phyloP scores from a whole-genome alignment of 164 flowering plant species.

The Warburgia ugandensis region DNA sequence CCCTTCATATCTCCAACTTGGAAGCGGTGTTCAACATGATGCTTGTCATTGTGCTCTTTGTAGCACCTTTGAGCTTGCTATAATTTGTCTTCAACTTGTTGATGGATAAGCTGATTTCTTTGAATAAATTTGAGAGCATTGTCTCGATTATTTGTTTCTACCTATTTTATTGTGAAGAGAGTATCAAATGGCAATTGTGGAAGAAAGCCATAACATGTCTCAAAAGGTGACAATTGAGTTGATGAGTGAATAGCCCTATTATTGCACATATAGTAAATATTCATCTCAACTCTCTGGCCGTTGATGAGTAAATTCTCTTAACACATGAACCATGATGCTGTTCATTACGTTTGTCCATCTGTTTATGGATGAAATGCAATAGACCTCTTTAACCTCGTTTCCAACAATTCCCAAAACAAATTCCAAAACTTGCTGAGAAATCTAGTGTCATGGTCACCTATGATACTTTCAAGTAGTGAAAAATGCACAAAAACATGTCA shows the following conservation, averaged over 20 bases:
- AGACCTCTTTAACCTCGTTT: neutral
- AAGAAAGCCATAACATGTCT: too few species aligned
- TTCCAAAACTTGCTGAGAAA: neutral
- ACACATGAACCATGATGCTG: neutral
- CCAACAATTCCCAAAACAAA: neutral
- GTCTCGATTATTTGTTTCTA: neutral
- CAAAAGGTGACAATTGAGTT: neutral
- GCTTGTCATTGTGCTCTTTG: neutral
- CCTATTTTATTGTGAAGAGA: neutral
- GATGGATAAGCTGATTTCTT: neutral
- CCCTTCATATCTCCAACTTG: neutral
- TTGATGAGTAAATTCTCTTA: neutral
- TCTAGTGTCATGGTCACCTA: neutral
- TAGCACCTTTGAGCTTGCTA: neutral
- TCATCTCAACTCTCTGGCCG: neutral
- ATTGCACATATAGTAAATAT: neutral
- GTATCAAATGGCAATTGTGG: too few species aligned
- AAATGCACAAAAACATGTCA: neutral
- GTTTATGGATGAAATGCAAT: too few species aligned
- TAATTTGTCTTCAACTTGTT: neutral
- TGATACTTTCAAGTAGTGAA: neutral
- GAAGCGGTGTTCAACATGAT: too few species aligned
- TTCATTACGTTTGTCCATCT: neutral
- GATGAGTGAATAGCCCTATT: neutral
- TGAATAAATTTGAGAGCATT: neutral